Evolutionary conservation across 2,329 filamentous ascomycete genomes (phyloP), one percentile per base, ranked within the genome.

Genomic region (Ascochyta koolunga): DNA sequence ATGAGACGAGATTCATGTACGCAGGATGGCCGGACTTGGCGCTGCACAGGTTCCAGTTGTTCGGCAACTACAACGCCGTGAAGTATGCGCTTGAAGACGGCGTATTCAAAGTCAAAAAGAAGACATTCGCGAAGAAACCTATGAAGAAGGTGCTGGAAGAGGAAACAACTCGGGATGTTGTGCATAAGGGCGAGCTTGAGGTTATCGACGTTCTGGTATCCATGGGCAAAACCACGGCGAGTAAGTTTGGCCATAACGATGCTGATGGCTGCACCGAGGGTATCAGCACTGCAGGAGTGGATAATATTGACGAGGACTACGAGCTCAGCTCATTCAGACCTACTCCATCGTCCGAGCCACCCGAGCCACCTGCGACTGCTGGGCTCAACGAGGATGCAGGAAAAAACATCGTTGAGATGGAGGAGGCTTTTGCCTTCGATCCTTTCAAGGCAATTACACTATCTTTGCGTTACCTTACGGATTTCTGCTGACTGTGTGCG

Each of bases 391-490:
- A 35, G 3, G 13, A 32, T 8, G 19, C 7, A 1, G 19, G 10
- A 27, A 18, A 15, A 0, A 11, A 32, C 5, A 4, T 18, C 11
- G 8, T 10, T 24, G 16, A 29, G 4, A 6, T 9, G 10, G 15
- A 22, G 25, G 3, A 24, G 15, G 15, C 31, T 18, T 27, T 22
- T 3, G 2, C 15, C 18, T 29, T 27, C 19, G 58, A 60, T 32
- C 55, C 53, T 15, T 59, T 60, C 48, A 57, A 60, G 36, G 58
- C 43, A 22, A 40, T 38, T 32, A 11, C 27, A 15, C 11, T 13
- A 6, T 6, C 18, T 15, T 4, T 10, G 2, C 4, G 1, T 6
- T 11, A 7, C 5, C 10, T 9, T 18, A 4, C 9, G 7, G 7
- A 3, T 19, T 7, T 21, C 8, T 31, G 15, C 33, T 46, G 27